A percentile compares a stretch with the other conserved stretches of the same genome.
Conservation (phyloP, 345 rosid species). For the Trapa incisa region DNA sequence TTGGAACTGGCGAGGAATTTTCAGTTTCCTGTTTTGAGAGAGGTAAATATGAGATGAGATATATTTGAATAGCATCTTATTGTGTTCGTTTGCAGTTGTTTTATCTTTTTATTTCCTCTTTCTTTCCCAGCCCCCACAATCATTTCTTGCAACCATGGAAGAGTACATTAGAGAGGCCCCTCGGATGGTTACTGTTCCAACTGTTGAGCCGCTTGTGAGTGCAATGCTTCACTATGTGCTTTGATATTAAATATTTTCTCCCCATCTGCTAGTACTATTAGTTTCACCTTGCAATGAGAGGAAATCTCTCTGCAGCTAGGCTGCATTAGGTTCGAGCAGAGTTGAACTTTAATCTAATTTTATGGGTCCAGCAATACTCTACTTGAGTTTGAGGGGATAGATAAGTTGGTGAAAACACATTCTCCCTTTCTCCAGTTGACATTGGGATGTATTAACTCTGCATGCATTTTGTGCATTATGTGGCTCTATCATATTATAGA, state of each 20-base stretch:
- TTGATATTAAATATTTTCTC: not conserved
- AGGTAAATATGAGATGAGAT: conserved; percentile 29
- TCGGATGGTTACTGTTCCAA: conserved; percentile 62
- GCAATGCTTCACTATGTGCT: not conserved
- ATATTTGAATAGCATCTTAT: not conserved
- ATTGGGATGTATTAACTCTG: too few species aligned
- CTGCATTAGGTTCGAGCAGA: not conserved
- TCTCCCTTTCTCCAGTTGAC: too few species aligned
- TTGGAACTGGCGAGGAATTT: conserved; percentile 97
- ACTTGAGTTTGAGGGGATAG: too few species aligned
- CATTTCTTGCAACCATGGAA: conserved; percentile 89
- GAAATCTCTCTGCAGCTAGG: not conserved
- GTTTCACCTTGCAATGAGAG: not conserved
- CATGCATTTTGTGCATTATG: too few species aligned
- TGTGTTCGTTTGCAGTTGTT: not conserved
- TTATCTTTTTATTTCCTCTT: not conserved
- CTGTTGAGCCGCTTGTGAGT: conserved; percentile 57
- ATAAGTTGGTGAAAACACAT: too few species aligned
- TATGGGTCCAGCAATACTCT: too few species aligned
- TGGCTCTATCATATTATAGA: too few species aligned
- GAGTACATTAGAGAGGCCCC: conserved; percentile 98
- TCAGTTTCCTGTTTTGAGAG: conserved; percentile 88
- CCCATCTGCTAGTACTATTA: not conserved
- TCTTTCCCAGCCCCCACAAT: conserved; percentile 76
- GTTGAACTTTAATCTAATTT: too few species aligned